Conservation (phyloP, 2,329 filamentous ascomycete species). For the Aspergillus sojae region DNA sequence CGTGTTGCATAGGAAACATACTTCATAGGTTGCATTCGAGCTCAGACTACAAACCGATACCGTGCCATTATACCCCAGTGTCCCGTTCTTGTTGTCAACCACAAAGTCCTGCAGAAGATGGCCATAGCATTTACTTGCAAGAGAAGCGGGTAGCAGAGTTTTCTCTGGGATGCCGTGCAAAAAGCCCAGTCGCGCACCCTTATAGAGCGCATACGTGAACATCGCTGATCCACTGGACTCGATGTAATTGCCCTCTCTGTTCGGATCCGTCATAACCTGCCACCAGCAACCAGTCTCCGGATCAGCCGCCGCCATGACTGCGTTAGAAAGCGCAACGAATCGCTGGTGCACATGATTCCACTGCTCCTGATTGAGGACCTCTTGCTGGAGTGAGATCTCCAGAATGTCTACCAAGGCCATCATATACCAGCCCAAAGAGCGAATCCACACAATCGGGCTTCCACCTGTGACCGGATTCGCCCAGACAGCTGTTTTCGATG, state of each 20-base stretch:
- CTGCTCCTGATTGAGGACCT: constrained; percentile 33
- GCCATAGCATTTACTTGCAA: constrained; percentile 49
- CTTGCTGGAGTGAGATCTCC: constrained; percentile 44
- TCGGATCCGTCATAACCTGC: constrained; percentile 58
- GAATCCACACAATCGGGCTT: constrained; percentile 57
- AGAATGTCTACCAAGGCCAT: constrained; percentile 56
- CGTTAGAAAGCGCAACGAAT: constrained; percentile 46
- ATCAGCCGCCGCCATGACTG: constrained; percentile 48
- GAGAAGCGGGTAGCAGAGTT: constrained; percentile 43
- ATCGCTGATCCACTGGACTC: constrained; percentile 63
- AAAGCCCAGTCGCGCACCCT: constrained; percentile 45
- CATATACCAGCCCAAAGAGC: constrained; percentile 58
- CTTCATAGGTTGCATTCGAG: constrained; percentile 54
- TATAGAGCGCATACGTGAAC: constrained; percentile 58
- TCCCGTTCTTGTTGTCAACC: constrained; percentile 51
- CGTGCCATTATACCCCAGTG: constrained; percentile 55
- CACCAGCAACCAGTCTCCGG: constrained; percentile 57
- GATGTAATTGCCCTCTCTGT: constrained; percentile 59
- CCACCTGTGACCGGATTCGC: constrained; percentile 54
- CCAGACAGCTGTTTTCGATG: constrained; percentile 53
- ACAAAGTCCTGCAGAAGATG: constrained; percentile 51
- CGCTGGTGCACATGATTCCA: constrained; percentile 42
- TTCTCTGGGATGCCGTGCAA: background rate
- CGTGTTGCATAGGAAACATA: constrained; percentile 28
- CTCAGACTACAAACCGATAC: constrained; percentile 56